Conservation (phyloP, 495 filamentous ascomycete species). For the Rostrohypoxylon terebratum region DNA sequence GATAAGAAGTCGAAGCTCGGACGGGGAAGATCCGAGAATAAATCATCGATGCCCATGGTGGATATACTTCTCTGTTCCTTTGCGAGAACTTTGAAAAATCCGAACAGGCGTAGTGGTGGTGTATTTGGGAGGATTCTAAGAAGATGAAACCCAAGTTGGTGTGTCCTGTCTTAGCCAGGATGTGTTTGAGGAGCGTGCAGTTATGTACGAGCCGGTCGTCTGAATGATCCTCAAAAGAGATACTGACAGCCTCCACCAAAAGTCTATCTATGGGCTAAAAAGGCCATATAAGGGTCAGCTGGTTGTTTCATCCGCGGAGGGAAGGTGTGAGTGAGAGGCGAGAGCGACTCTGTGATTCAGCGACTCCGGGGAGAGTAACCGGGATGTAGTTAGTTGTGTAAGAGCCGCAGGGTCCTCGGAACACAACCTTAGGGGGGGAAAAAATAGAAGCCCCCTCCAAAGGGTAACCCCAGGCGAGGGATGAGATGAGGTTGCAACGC, state of each 20-base stretch:
- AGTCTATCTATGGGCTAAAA: conserved; percentile 34
- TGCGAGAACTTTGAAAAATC: conserved; percentile 1
- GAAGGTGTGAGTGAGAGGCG: conserved; percentile 27
- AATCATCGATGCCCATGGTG: conserved; percentile 49
- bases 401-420: conserved; percentile 42
- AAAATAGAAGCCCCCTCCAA: conserved; percentile 10
- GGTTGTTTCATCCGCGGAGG: conserved; percentile 17
- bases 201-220: conserved; percentile 36
- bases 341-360: conserved; percentile 6
- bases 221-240: conserved; percentile 27
- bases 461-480: conserved; percentile 28
- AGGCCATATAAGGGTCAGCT: conserved; percentile 31
- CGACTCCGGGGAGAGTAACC: conserved; percentile 9
- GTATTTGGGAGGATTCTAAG: conserved; percentile 25
- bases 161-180: conserved; percentile 10
- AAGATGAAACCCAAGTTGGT: conserved; percentile 16
- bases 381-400: conserved; percentile 33
- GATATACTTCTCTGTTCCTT: conserved; percentile 14
- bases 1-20: conserved; percentile 54
- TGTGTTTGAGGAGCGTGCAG: conserved; percentile 9
- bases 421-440: conserved; percentile 7
- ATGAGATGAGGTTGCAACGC: conserved; percentile 20
- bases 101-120: conserved; percentile 30
- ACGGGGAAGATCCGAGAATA: conserved; percentile 52
- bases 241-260: conserved; percentile 16